Conservation (phyloP, 2,329 filamentous ascomycete species). For the Fusarium duplospermum region DNA sequence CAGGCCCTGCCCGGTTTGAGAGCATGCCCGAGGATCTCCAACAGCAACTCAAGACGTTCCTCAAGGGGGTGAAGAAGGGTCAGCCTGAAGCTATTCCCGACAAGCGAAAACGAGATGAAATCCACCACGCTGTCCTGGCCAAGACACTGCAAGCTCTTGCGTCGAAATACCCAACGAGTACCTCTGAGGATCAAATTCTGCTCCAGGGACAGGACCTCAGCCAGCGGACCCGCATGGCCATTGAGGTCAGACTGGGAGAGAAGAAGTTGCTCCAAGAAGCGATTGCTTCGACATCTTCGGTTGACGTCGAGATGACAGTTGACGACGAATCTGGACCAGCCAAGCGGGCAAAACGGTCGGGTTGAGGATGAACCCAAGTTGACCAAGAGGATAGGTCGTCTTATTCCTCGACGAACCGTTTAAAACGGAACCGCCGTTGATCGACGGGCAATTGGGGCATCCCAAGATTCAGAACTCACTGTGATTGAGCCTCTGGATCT, state of each 20-base stretch:
- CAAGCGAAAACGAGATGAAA: conserved; percentile 62
- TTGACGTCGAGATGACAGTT: conserved; percentile 42
- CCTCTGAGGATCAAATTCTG: conserved; percentile 55
- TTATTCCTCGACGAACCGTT: background rate
- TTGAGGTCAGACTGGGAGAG: conserved; percentile 77
- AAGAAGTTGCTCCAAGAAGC: conserved; percentile 73
- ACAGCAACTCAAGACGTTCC: conserved; percentile 61
- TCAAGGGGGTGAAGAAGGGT: conserved; percentile 62
- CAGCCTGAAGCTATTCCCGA: conserved; percentile 57
- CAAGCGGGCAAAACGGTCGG: conserved; percentile 47
- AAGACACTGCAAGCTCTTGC: conserved; percentile 53
- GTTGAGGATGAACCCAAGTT: conserved; percentile 19
- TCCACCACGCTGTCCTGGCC: conserved; percentile 55
- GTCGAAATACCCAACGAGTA: conserved; percentile 56
- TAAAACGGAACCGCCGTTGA: background rate
- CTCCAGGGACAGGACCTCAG: conserved; percentile 46
- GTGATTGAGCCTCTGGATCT: background rate
- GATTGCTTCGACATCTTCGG: conserved; percentile 49
- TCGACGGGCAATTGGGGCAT: background rate
- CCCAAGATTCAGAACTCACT: background rate
- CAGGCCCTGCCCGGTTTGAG: conserved; percentile 51
- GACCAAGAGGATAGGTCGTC: background rate
- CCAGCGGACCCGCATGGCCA: conserved; percentile 67
- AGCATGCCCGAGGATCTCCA: conserved; percentile 63
- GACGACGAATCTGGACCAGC: conserved; percentile 41